These are phyloP conservation scores for Teratosphaeria pseudoeucalypti DNA, from an alignment of 2,329 filamentous ascomycete species.

Conservation along the genomic window DNA sequence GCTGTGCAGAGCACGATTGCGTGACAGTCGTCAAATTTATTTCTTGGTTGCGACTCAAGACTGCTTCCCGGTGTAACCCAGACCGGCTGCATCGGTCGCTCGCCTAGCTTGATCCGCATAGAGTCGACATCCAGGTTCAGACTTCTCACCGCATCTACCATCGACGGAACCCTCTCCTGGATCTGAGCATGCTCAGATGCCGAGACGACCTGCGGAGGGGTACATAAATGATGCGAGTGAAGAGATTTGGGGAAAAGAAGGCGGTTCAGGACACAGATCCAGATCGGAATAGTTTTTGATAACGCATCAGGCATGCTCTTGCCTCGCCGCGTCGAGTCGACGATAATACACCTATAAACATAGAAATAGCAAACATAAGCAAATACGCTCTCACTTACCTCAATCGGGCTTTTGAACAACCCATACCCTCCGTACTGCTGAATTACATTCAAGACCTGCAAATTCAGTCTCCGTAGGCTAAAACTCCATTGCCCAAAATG, in stretches of 20 bases:
- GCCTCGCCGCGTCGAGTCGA: constrained; percentile 85
- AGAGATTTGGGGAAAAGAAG: constrained; percentile 56
- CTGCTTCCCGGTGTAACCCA: constrained; percentile 66
- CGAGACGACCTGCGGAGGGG: constrained; percentile 62
- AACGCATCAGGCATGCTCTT: constrained; percentile 95
- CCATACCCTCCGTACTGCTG: constrained; percentile 55
- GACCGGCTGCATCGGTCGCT: constrained; percentile 62
- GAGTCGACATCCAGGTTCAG: constrained; percentile 51
- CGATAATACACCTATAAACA: constrained; percentile 56
- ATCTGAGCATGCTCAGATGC: constrained; percentile 74
- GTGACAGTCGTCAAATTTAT: constrained; percentile 44
- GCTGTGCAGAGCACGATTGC: constrained; percentile 79
- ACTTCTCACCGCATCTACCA: constrained; percentile 42
- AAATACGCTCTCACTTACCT: neutral
- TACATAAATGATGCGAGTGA: constrained; percentile 48
- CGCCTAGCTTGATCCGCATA: constrained; percentile 45
- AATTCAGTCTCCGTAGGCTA: constrained; percentile 71
- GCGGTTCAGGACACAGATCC: constrained; percentile 79
- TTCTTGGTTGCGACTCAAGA: constrained; percentile 23
- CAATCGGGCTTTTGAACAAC: neutral
- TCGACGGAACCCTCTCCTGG: constrained; percentile 47
- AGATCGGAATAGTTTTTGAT: constrained; percentile 86
- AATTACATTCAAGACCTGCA: constrained; percentile 65
- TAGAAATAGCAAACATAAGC: neutral
- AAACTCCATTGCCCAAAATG: constrained; percentile 88